These are phyloP conservation scores for Leishmania gerbilli DNA, from an alignment of 208 protist genomes.

Conservation along the genomic window DNA sequence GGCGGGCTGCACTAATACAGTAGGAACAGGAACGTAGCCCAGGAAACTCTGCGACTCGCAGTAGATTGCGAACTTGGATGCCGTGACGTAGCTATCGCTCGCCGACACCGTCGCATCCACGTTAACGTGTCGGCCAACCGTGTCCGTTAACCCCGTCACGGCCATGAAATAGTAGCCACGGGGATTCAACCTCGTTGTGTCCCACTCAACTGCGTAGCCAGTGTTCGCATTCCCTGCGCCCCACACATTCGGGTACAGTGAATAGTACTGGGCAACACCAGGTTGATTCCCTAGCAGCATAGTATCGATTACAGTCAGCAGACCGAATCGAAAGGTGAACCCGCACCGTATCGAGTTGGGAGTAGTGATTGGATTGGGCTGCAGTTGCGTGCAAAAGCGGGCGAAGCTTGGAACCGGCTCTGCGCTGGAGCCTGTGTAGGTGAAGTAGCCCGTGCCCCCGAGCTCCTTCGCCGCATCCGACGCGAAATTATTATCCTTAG, in stretches of 20 bases:
- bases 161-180: slow-evolving; percentile 13
- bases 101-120: slow-evolving; percentile 13
- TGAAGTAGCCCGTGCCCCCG: slow-evolving; percentile 2
- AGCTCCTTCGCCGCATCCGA: slow-evolving; percentile 1
- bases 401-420: not conserved
- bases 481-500: slow-evolving; percentile 3
- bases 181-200: slow-evolving; percentile 1
- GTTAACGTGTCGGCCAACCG: slow-evolving; percentile 2
- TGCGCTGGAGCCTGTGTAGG: slow-evolving; percentile 8
- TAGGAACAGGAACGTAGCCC: slow-evolving; percentile 8
- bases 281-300: not conserved
- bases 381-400: not conserved
- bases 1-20: slow-evolving; percentile 30
- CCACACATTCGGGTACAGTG: not conserved
- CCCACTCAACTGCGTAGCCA: slow-evolving; percentile 10
- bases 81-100: slow-evolving; percentile 3
- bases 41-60: slow-evolving; percentile 47
- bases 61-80: slow-evolving; percentile 19
- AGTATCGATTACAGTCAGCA: not conserved
- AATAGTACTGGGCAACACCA: not conserved
- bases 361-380: not conserved
- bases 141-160: not conserved
- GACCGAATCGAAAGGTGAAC: slow-evolving; percentile 13
- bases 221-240: not conserved
- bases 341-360: not conserved